Evolutionary conservation across 345 rosid genomes (phyloP).

Genomic region (Melaleuca quinquenervia): DNA sequence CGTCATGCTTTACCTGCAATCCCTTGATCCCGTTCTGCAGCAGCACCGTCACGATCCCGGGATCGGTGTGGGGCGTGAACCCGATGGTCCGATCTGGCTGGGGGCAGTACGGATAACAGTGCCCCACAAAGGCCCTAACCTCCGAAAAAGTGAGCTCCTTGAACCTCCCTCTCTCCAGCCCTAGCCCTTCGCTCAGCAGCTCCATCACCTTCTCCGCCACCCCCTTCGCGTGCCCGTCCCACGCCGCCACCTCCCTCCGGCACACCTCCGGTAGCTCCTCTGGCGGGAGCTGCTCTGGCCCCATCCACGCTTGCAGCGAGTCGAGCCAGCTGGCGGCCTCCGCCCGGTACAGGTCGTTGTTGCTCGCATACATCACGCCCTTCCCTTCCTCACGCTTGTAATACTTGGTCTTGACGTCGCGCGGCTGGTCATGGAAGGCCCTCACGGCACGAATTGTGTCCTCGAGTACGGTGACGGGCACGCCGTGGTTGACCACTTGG

Average conservation of each 20-base stretch:
- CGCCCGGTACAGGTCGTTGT: conserved; percentile 16
- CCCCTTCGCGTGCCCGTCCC: conserved; percentile 11
- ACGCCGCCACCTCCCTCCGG: conserved; percentile 8
- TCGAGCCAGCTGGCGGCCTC: conserved; percentile 25
- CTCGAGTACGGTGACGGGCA: not conserved
- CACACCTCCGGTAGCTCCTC: conserved; percentile 20
- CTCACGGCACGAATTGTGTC: conserved; percentile 8
- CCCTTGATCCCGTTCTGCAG: conserved; percentile 15
- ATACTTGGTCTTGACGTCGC: conserved; percentile 12
- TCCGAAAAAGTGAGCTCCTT: conserved; percentile 9
- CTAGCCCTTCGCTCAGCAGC: conserved; percentile 24
- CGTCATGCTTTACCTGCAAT: conserved; percentile 20
- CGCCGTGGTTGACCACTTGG: conserved; percentile 25
- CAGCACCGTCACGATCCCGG: conserved; percentile 12
- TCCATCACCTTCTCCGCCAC: conserved; percentile 30
- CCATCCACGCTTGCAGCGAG: conserved; percentile 16
- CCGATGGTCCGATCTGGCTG: conserved; percentile 25
- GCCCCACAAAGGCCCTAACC: conserved; percentile 4
- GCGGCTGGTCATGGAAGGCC: conserved; percentile 19
- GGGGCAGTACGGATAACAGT: conserved; percentile 24
- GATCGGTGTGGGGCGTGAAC: conserved; percentile 18
- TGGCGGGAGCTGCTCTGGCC: not conserved
- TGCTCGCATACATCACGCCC: conserved; percentile 13
- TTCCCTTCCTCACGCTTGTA: conserved; percentile 10
- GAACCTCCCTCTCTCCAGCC: conserved; percentile 13